A percentile compares a stretch with the other conserved stretches of the same genome.
Conservation (phyloP, 352 stramenopile species). For the Phytophthora rubi region DNA sequence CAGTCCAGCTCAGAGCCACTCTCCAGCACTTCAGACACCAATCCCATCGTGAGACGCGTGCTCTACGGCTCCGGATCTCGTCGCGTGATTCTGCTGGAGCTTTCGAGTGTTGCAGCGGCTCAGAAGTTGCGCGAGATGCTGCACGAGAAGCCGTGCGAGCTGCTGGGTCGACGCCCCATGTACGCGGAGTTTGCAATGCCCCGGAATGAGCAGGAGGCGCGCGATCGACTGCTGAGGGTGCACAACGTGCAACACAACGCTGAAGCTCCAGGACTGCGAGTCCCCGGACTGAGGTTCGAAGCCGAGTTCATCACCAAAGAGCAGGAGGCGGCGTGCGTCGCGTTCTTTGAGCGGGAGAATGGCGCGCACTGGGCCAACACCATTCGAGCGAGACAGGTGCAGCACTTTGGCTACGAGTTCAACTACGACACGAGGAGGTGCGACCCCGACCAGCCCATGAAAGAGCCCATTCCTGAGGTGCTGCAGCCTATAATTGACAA, state of each 20-base stretch:
- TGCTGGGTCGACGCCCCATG: constrained; percentile 63
- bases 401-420: constrained; percentile 91
- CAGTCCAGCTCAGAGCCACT: background rate
- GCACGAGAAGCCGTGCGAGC: constrained; percentile 63
- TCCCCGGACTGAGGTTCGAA: constrained; percentile 71
- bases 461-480: constrained; percentile 51
- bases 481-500: constrained; percentile 54
- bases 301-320: constrained; percentile 70
- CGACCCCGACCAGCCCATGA: constrained; percentile 54
- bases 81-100: constrained; percentile 56
- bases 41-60: constrained; percentile 47
- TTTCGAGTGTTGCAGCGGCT: constrained; percentile 20
- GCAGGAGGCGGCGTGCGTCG: constrained; percentile 60
- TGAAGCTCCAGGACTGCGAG: constrained; percentile 43
- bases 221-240: constrained; percentile 66
- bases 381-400: constrained; percentile 83
- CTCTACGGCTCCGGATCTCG: constrained; percentile 65
- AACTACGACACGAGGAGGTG: constrained; percentile 85
- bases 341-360: constrained; percentile 66
- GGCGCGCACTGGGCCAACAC: constrained; percentile 67
- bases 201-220: constrained; percentile 71
- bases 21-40: background rate
- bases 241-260: constrained; percentile 58
- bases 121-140: constrained; percentile 48
- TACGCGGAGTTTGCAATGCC: constrained; percentile 79